Base-by-base conservation (phyloP, 139 green algal species). In the Diplosphaera chodatii region DNA sequence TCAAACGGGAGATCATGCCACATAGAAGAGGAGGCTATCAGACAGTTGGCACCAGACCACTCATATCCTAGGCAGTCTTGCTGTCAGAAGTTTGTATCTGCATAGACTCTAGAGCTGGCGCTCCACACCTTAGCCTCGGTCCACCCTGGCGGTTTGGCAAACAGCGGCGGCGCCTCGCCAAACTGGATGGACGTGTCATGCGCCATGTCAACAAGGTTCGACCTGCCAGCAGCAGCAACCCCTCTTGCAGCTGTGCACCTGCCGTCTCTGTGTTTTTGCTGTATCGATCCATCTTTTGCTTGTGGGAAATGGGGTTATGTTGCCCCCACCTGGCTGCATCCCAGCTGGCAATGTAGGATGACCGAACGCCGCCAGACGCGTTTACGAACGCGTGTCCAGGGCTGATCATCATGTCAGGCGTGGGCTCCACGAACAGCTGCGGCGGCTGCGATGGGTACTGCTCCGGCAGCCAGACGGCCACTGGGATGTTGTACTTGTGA, bases 401-500 rank as follows among this genome's bases (percentile, higher is more conserved):
- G 63, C 92, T 92, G 77, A 98, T 95, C 73, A 98, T 85, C 93
- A 98, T 98, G 71, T 90, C 85, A 0, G 77, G 67, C 0, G 90
- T 97, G 25, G 93, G 93, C 13, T 77, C 82, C 27, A 98, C 91
- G 55, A 92, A 98, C 4, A 82, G 74, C 16, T 91, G 76, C 1
- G 93, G 93, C 0, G 87, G 20, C 1, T 71, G 37, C 28, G 74
- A 68, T 1, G 93, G 92, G 79, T 93, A 98, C 1, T 56, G 63
- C 74, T 96, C 92, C 4, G 84, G 71, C 31, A 98, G 81, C 89
- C 87, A 97, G 2, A 96, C 64, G 0, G 77, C 75, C 33, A 97
- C 76, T 0, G 93, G 93, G n/a, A 98, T 93, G 86, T 98, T 97
- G 85, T 98, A 98, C 70, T 92, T 94, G 37, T 76, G 74, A 23